Percentiles rank a stretch among this genome's conserved stretches.
Conservation (phyloP, 441 rosid species). For the Erodium texanum region DNA sequence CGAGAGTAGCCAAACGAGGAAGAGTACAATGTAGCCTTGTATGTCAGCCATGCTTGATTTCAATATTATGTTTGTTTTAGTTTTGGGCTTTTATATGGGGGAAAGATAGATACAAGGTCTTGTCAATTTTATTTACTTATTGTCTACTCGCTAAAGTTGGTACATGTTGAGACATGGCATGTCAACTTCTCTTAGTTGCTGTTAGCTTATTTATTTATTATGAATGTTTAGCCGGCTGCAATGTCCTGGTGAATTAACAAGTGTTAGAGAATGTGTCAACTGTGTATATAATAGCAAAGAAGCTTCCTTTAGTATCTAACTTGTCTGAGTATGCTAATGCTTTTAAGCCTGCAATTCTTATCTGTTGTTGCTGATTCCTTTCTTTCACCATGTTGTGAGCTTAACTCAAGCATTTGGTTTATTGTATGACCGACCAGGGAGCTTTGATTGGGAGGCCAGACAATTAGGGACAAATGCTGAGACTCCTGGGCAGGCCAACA, state of each 20-base stretch:
- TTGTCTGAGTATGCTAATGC: not conserved
- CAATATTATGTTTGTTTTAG: not conserved
- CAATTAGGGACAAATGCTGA: not conserved
- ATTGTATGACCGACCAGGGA: not conserved
- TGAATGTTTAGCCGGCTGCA: not conserved
- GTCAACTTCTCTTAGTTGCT: not conserved
- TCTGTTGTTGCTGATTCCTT: not conserved
- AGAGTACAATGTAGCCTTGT: conserved; percentile 22
- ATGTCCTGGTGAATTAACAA: not conserved
- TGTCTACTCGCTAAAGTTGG: not conserved
- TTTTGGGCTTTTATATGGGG: not conserved
- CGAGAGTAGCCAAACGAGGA: conserved; percentile 30
- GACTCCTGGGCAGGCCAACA: not conserved
- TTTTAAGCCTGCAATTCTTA: not conserved
- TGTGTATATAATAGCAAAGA: not conserved
- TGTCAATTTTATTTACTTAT: not conserved
- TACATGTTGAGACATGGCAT: not conserved
- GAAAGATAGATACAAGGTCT: not conserved
- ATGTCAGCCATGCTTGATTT: conserved; percentile 25
- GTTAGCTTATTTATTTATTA: not conserved
- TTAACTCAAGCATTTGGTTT: not conserved
- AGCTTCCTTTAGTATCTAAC: not conserved
- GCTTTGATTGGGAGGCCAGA: not conserved
- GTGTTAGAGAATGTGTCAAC: not conserved
- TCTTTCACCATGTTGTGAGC: not conserved